A percentile compares a stretch with the other conserved stretches of the same genome.
Conservation (phyloP, 805 yeast genomes). For the Sugiyamaella smithiae region DNA sequence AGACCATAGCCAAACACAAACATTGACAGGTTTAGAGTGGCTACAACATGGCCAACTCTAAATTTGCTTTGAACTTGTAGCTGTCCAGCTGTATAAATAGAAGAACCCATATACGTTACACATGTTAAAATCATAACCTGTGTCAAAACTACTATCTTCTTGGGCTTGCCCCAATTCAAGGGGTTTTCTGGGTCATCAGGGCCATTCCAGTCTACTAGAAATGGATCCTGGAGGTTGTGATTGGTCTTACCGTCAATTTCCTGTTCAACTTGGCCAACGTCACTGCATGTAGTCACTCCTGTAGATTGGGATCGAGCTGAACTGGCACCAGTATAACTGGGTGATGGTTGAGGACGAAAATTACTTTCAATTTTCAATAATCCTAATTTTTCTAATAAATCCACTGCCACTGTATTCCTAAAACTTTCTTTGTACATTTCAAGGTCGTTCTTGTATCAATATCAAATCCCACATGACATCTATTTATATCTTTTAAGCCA, state of each 20-base stretch:
- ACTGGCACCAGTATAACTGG: neutral
- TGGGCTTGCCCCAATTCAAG: constrained; percentile 49
- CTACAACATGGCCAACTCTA: constrained; percentile 46
- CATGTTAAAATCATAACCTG: constrained; percentile 47
- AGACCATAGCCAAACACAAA: constrained; percentile 65
- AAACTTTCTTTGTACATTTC: constrained; percentile 2
- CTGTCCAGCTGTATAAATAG: constrained; percentile 56
- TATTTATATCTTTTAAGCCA: too few species aligned
- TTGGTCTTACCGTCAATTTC: too few species aligned
- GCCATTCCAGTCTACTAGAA: constrained; percentile 34
- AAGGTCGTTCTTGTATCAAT: too few species aligned
- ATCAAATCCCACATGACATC: too few species aligned
- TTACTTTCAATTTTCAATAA: constrained; percentile 1
- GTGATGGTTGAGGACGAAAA: constrained; percentile 2
- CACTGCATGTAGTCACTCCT: neutral
- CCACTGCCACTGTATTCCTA: constrained; percentile 10
- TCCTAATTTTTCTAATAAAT: constrained; percentile 6
- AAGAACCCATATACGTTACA: constrained; percentile 57
- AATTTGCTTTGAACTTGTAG: constrained; percentile 38
- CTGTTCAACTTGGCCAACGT: neutral
- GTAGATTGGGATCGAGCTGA: neutral
- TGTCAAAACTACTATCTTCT: constrained; percentile 40
- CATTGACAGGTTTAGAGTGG: constrained; percentile 54
- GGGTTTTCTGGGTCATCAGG: constrained; percentile 43
- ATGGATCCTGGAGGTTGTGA: too few species aligned